Evolutionary conservation across 805 yeast species (phyloP).

Genomic region (Ogataea ganodermae): DNA sequence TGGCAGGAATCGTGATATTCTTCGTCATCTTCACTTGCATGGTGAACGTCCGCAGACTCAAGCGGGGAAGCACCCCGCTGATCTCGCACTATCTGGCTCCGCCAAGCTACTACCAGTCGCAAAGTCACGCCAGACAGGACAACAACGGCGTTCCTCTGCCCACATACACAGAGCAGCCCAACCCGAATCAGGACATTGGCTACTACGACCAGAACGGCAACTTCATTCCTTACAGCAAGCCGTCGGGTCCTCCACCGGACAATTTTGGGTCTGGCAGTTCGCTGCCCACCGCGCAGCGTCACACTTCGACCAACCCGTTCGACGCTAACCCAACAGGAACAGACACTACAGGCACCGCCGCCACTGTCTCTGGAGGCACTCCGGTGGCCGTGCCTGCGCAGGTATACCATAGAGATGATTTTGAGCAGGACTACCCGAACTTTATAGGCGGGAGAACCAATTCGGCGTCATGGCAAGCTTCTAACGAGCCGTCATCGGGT

Average conservation of each 20-base stretch:
- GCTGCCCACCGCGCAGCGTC: conserved; percentile 1
- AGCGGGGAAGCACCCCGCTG: conserved; percentile 59
- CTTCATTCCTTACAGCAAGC: conserved; percentile 38
- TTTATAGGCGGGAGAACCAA: conserved; percentile 8
- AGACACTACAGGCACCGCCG: background rate
- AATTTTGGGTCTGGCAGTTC: background rate
- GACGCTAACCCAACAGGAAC: conserved; percentile 17
- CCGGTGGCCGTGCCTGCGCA: conserved; percentile 8
- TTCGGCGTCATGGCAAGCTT: conserved; percentile 4
- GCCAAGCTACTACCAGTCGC: conserved; percentile 70
- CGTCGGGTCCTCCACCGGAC: conserved; percentile 12
- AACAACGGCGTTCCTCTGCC: conserved; percentile 54
- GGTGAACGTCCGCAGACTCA: conserved; percentile 54
- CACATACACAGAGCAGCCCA: conserved; percentile 63
- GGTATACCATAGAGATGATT: conserved; percentile 16
- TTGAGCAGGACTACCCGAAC: conserved; percentile 17
- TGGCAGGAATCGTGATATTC: conserved; percentile 49
- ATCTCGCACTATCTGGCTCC: conserved; percentile 60
- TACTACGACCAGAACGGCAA: conserved; percentile 67
- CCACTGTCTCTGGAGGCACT: background rate
- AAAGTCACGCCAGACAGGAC: conserved; percentile 48
- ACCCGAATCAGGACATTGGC: conserved; percentile 71
- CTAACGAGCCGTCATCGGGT: background rate
- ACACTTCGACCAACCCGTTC: conserved; percentile 12
- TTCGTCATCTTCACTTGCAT: conserved; percentile 53